Percentiles rank a stretch among this genome's conserved stretches.
Conservation (phyloP, 305 asterid species). For the Fraxinus floribunda region DNA sequence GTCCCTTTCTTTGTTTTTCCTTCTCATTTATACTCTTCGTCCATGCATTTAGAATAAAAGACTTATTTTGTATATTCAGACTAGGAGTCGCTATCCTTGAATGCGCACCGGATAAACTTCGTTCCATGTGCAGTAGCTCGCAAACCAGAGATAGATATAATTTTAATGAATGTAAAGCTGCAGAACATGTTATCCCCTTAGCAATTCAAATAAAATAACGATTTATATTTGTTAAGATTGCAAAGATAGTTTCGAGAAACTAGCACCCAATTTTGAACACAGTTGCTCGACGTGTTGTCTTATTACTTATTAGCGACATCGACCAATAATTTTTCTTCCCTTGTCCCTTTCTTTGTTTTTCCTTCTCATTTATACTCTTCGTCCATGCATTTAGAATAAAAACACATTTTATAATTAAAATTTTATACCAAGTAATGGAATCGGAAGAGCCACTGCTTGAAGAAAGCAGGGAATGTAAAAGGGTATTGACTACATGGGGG, state of each 20-base stretch:
- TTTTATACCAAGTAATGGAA: not conserved
- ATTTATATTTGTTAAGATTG: too few species aligned
- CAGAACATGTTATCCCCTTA: too few species aligned
- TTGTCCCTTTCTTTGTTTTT: not conserved
- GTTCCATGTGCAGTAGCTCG: too few species aligned
- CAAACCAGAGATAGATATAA: too few species aligned
- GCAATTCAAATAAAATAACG: too few species aligned
- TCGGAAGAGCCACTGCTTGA: not conserved
- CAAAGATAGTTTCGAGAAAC: too few species aligned
- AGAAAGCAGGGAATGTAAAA: not conserved
- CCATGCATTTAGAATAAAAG: not conserved
- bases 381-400: not conserved
- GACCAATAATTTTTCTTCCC: not conserved
- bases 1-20: not conserved
- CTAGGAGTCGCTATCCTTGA: too few species aligned
- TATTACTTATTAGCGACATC: not conserved
- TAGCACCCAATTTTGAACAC: not conserved
- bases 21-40: not conserved
- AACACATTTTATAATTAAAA: not conserved
- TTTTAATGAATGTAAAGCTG: too few species aligned
- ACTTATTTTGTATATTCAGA: too few species aligned
- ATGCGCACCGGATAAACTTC: too few species aligned
- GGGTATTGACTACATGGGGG: not conserved
- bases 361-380: not conserved
- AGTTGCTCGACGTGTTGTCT: too few species aligned